Base-by-base conservation (phyloP, 2,329 filamentous ascomycete genomes). In the Aureobasidium pullulans region DNA sequence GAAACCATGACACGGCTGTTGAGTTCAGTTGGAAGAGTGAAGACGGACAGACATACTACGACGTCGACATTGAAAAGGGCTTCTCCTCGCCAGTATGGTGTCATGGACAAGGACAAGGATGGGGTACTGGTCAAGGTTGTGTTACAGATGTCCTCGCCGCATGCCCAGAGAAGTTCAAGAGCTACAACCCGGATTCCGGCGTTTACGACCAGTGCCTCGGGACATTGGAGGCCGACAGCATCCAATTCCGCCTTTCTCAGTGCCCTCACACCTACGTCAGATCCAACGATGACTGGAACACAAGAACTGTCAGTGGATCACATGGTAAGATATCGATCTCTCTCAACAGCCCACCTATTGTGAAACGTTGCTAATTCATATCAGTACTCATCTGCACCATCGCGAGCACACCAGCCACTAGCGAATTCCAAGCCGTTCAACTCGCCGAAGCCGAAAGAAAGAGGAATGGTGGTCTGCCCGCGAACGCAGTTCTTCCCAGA, bases 21-120 rank as follows among this genome's bases (percentile, higher is more conserved):
- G 59, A 61, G 28, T 29, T 19, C 2, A 50, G 29, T 5, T 54
- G 44, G 13, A 11, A 16, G 1, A 32, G 23, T 15, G 32, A 32
- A 13, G 42, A 50, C n/a, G 47, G 19, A 6, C 29, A 28, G 6
- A 48, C 47, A 6, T 61, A 52, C 16, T 61, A 23, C 16, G 59
- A 61, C 19, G 34, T 61, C 23, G 59, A 61, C 46, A 52, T 61
- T 16, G 59, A 61, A 16, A 42, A 36, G n/a, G 59, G 59, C 34
- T 61, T 61, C 39, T 57, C 52, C 1, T 44, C 43, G 4, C 59
- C 59, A 10, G 50, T 61, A 6, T 61, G 59, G 59, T 61, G 59
- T 40, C 44, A 48, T 37, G 59, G 43, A 15, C 32, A 37, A 13
- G 52, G 43, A 4, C 43, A 50, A 3, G 8, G 49, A 16, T 48